These are phyloP conservation scores for Pelargonium fulgidum DNA, from an alignment of 441 rosid species.

Conservation along the genomic window DNA sequence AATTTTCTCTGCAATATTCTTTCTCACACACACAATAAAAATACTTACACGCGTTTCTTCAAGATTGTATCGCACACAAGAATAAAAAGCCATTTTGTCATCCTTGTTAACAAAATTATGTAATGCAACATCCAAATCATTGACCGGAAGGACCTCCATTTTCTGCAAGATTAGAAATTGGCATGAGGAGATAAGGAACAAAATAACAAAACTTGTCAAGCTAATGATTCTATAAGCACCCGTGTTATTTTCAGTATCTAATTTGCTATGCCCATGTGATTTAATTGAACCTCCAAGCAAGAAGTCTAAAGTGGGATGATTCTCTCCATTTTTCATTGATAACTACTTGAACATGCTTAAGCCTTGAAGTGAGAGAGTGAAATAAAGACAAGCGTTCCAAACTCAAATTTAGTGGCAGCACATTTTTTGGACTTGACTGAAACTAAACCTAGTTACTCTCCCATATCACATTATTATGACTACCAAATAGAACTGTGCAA, in stretches of 20 bases:
- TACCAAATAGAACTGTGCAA: background rate
- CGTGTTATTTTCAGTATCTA: conserved; percentile 7
- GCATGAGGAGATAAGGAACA: conserved; percentile 14
- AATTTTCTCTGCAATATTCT: background rate
- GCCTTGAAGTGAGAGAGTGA: background rate
- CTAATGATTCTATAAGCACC: conserved; percentile 11
- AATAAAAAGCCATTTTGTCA: conserved; percentile 86
- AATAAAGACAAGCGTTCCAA: no score
- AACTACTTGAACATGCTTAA: background rate
- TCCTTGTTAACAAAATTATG: conserved; percentile 93
- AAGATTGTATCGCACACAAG: conserved; percentile 78
- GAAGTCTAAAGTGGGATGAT: background rate
- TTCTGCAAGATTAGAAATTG: conserved; percentile 50
- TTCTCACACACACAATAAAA: background rate
- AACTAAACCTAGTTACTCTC: background rate
- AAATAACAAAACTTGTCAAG: background rate
- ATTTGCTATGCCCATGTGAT: conserved; percentile 7
- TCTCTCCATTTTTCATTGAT: background rate
- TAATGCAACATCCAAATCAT: conserved; percentile 77
- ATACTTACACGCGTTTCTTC: conserved; percentile 90
- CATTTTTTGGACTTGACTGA: background rate
- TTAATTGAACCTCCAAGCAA: background rate
- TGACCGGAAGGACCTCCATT: conserved; percentile 98
- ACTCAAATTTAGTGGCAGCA: background rate
- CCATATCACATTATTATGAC: background rate